Percentiles rank a stretch among this genome's conserved stretches.
Evolutionary conservation across 306 rosid species (phyloP).

Genomic region (Luffa aegyptiaca): DNA sequence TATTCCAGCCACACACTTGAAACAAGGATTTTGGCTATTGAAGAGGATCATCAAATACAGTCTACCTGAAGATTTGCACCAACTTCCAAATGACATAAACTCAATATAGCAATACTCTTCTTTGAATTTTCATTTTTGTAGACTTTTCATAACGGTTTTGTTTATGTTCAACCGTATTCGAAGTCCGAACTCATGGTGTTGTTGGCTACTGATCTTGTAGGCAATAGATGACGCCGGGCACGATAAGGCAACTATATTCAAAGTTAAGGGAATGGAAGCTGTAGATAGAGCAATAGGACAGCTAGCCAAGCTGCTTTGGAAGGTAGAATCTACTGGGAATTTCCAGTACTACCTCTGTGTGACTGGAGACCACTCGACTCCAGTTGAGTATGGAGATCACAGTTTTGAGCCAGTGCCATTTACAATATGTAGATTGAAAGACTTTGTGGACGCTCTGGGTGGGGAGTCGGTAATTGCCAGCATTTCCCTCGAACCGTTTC

Average conservation of each 20-base stretch:
- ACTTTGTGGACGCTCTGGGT: constrained; percentile 56
- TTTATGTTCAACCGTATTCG: neutral
- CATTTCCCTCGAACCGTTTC: constrained; percentile 59
- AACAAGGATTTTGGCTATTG: neutral
- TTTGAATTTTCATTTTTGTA: neutral
- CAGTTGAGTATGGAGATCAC: constrained; percentile 97
- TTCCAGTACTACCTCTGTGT: constrained; percentile 64
- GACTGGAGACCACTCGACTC: constrained; percentile 93
- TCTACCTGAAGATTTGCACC: neutral
- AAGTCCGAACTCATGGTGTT: neutral
- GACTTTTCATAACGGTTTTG: neutral
- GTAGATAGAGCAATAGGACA: constrained; percentile 82
- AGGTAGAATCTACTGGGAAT: constrained; percentile 51
- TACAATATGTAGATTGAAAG: constrained; percentile 56
- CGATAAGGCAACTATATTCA: constrained; percentile 74
- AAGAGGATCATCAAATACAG: neutral
- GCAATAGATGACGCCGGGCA: constrained; percentile 98
- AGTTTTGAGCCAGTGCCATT: constrained; percentile 95
- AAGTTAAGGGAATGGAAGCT: constrained; percentile 78
- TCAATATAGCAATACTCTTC: neutral
- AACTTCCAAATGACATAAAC: neutral
- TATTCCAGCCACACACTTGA: neutral
- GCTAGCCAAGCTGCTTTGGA: constrained; percentile 82
- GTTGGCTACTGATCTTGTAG: constrained; percentile 32
- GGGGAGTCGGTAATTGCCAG: constrained; percentile 34